These are phyloP conservation scores for Asterella californica DNA, from an alignment of 225 moss, liverwort and hornwort genomes.

Conservation along the genomic window DNA sequence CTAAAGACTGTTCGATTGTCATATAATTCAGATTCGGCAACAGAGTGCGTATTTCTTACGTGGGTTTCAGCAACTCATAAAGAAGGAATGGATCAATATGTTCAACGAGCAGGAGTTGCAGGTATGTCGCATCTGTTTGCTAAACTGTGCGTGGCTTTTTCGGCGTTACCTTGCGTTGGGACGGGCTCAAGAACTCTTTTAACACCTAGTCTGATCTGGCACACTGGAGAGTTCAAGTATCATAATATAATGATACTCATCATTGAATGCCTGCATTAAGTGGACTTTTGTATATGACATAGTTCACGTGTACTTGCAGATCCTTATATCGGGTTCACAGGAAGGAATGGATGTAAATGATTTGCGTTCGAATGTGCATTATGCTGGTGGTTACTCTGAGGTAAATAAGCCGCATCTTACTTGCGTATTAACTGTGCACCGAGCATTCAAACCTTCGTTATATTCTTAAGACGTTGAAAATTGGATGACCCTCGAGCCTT, in stretches of 20 bases:
- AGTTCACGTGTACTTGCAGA: slow-evolving; percentile 32
- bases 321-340: slow-evolving; percentile 96
- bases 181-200: too few relatives aligned
- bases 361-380: slow-evolving; percentile 79
- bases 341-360: slow-evolving; percentile 99
- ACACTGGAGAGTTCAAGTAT: background rate
- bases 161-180: too few relatives aligned
- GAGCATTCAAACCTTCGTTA: too few relatives aligned
- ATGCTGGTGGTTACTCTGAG: slow-evolving; percentile 93
- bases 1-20: background rate
- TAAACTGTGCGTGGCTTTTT: too few relatives aligned
- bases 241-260: too few relatives aligned
- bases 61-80: slow-evolving; percentile 90
- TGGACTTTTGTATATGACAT: background rate
- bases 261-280: background rate
- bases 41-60: slow-evolving; percentile 81
- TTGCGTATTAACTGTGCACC: background rate
- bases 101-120: slow-evolving; percentile 99
- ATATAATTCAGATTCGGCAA: slow-evolving; percentile 56
- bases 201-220: background rate
- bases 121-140: slow-evolving; percentile 30
- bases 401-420: slow-evolving; percentile 30
- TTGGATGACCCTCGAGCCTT: background rate
- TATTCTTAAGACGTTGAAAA: too few relatives aligned
- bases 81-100: slow-evolving; percentile 97